phyloP scores from a whole-genome alignment of 2,329 filamentous ascomycete species.

The Microsporum ferrugineum region DNA sequence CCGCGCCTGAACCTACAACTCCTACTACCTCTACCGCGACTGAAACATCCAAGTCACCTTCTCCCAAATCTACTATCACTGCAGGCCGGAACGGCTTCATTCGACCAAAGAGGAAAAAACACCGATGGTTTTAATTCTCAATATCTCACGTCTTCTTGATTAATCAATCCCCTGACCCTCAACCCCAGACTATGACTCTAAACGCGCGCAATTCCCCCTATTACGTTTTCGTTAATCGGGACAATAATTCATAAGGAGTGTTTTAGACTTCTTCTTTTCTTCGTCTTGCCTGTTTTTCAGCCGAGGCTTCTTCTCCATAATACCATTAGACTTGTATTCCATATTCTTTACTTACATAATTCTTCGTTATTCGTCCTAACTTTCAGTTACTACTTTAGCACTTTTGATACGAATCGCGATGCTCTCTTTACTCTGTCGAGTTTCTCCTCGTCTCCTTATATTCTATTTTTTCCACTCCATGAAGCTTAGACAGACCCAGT shows the following conservation, averaged over 20 bases:
- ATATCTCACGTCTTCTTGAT: conserved; percentile 14
- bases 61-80: conserved; percentile 10
- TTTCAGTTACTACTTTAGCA: not conserved
- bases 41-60: conserved; percentile 9
- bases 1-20: not conserved
- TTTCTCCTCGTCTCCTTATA: not conserved
- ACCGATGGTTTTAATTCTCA: conserved; percentile 18
- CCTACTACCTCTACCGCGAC: not conserved
- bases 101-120: not conserved
- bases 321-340: not conserved
- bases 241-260: not conserved
- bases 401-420: not conserved
- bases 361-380: not conserved
- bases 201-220: not conserved
- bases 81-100: not conserved
- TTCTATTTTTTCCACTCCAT: not conserved
- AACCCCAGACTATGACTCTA: not conserved
- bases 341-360: not conserved
- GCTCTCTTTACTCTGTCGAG: not conserved
- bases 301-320: not conserved
- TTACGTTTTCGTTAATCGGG: conserved; percentile 1
- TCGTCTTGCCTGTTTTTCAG: not conserved
- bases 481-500: not conserved
- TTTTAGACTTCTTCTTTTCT: not conserved
- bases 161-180: not conserved